These are phyloP conservation scores for Aspergillus sp. DNA, from an alignment of 2,329 filamentous ascomycete species.

Conservation along the genomic window DNA sequence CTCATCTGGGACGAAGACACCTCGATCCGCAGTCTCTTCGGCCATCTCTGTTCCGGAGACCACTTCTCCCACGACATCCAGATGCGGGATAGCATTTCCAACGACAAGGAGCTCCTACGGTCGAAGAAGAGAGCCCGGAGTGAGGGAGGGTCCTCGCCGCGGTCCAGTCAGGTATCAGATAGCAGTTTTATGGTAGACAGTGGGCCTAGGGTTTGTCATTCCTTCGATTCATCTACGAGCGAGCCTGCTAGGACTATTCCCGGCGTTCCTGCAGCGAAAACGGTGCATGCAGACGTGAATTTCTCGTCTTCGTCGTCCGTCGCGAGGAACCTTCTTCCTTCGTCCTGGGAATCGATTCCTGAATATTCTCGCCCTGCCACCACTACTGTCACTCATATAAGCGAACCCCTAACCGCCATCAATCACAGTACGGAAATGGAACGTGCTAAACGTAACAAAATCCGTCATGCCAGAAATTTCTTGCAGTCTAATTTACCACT, in stretches of 20 bases:
- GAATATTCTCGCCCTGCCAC: not conserved
- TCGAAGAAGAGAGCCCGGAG: conserved; percentile 13
- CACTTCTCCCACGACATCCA: conserved; percentile 57
- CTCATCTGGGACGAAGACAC: conserved; percentile 54
- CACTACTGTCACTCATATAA: not conserved
- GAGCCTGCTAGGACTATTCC: not conserved
- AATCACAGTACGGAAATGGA: conserved; percentile 3
- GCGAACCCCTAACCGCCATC: conserved; percentile 3
- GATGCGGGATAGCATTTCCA: conserved; percentile 42
- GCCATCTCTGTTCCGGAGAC: conserved; percentile 54
- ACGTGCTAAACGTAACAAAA: conserved; percentile 14
- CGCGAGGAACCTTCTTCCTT: conserved; percentile 1
- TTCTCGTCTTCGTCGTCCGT: conserved; percentile 2
- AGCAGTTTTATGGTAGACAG: conserved; percentile 5
- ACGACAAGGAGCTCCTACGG: conserved; percentile 12
- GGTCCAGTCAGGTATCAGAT: conserved; percentile 15
- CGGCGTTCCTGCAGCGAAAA: not conserved
- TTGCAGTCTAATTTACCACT: conserved; percentile 3
- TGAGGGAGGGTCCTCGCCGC: conserved; percentile 9
- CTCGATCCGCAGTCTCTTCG: conserved; percentile 64
- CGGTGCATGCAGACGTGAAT: not conserved
- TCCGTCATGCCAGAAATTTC: conserved; percentile 19
- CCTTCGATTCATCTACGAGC: not conserved
- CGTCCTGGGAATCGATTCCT: conserved; percentile 6
- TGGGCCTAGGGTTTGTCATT: not conserved